These are phyloP conservation scores for Pseudogymnoascus sp. DNA, from an alignment of 2,329 filamentous ascomycete genomes.

Conservation along the genomic window DNA sequence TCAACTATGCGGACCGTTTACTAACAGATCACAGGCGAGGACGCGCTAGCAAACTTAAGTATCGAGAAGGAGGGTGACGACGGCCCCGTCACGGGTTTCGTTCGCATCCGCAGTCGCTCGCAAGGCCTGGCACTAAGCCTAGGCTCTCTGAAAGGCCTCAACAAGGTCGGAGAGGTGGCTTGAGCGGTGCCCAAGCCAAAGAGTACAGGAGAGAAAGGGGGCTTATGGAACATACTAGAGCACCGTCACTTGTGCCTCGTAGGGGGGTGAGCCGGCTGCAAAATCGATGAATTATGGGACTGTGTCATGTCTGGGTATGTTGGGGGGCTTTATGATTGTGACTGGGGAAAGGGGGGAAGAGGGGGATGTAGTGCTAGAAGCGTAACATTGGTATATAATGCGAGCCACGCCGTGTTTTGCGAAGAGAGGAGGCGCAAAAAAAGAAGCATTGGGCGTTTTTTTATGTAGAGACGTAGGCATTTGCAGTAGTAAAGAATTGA, in stretches of 20 bases:
- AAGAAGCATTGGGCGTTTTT: constrained; percentile 8
- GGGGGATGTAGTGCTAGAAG: constrained; percentile 5
- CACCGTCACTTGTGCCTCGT: neutral
- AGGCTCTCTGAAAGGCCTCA: constrained; percentile 88
- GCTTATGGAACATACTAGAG: constrained; percentile 2
- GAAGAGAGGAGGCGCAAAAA: constrained; percentile 7
- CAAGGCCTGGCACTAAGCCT: constrained; percentile 91
- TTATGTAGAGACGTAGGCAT: constrained; percentile 1
- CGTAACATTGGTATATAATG: constrained; percentile 8
- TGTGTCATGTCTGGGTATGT: constrained; percentile 1
- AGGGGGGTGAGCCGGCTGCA: neutral
- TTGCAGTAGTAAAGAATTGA: constrained; percentile 8
- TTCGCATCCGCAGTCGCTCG: constrained; percentile 92
- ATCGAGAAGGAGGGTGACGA: constrained; percentile 97
- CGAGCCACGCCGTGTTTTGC: constrained; percentile 3
- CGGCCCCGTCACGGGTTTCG: constrained; percentile 92
- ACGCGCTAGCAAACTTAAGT: constrained; percentile 91
- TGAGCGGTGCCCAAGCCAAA: constrained; percentile 15
- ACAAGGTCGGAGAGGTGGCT: constrained; percentile 53
- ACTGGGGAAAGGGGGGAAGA: neutral
- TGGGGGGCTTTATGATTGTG: constrained; percentile 1
- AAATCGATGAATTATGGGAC: neutral
- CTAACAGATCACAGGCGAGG: constrained; percentile 63
- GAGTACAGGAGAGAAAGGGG: neutral
- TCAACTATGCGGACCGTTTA: neutral